These are phyloP conservation scores for Cantharellus anzutake DNA, from an alignment of 768 basidiomycete genomes.

Conservation along the genomic window DNA sequence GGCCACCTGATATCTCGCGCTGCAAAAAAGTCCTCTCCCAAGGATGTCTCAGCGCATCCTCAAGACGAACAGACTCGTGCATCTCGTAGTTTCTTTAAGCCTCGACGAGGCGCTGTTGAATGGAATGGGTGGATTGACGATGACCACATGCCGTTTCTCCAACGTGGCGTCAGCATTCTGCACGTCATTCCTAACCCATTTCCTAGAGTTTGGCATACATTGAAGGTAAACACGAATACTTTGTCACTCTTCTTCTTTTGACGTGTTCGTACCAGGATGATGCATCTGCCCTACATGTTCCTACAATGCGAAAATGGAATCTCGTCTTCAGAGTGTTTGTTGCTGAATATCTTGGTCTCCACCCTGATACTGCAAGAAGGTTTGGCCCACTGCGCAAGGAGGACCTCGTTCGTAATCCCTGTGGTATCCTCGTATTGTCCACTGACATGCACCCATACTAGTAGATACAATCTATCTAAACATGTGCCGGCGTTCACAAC, in stretches of 20 bases:
- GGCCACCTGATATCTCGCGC: conserved; percentile 29
- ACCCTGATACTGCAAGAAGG: not conserved
- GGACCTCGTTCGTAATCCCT: not conserved
- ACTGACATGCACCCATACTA: not conserved
- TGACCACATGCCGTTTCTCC: conserved; percentile 84
- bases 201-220: conserved; percentile 75
- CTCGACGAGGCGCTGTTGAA: conserved; percentile 8
- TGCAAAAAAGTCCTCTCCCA: not conserved
- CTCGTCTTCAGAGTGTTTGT: conserved; percentile 73
- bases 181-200: conserved; percentile 85
- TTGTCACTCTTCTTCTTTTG: conserved; percentile 2
- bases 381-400: not conserved
- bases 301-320: conserved; percentile 81
- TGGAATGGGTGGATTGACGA: conserved; percentile 56
- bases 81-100: conserved; percentile 39
- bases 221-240: conserved; percentile 30
- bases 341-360: conserved; percentile 62
- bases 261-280: conserved; percentile 44
- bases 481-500: no score
- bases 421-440: not conserved
- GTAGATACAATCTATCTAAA: no score
- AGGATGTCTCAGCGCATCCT: not conserved
- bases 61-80: conserved; percentile 1
- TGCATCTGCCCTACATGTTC: conserved; percentile 62
- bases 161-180: conserved; percentile 64